Percentiles rank a stretch among this genome's conserved stretches.
These are phyloP conservation scores for Hypholoma fasciculare DNA, from an alignment of 768 basidiomycete species.

Conservation along the genomic window DNA sequence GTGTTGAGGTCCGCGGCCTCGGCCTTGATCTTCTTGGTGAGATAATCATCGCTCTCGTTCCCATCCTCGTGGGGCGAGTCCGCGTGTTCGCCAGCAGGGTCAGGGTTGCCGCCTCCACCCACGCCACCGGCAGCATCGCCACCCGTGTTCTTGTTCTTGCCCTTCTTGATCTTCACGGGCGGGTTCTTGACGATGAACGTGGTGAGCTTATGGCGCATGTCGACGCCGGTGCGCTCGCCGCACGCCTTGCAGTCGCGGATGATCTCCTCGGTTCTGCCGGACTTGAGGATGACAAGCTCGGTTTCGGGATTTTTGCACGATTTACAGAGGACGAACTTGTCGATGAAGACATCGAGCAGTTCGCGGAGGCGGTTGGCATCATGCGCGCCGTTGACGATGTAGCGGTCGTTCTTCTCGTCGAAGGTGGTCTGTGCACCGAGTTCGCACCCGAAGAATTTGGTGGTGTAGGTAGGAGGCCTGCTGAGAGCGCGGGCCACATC, in stretches of 20 bases:
- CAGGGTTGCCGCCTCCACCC: constrained; percentile 43
- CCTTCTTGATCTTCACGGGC: constrained; percentile 83
- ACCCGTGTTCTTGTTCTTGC: constrained; percentile 56
- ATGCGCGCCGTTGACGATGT: constrained; percentile 98
- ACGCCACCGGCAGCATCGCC: constrained; percentile 48
- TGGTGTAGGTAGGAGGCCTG: constrained; percentile 93
- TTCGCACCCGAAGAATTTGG: constrained; percentile 99
- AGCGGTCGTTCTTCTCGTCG: constrained; percentile 95
- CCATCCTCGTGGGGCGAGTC: constrained; percentile 44
- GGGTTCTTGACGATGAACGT: constrained; percentile 99
- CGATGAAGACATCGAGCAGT: constrained; percentile 95
- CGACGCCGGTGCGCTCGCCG: constrained; percentile 86
- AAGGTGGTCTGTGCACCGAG: constrained; percentile 96
- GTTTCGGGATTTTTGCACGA: constrained; percentile 99
- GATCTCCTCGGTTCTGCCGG: constrained; percentile 79
- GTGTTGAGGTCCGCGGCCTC: constrained; percentile 78
- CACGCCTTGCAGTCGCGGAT: constrained; percentile 98
- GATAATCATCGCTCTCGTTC: constrained; percentile 82
- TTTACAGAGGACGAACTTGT: constrained; percentile 96
- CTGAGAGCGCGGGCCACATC: constrained; percentile 95
- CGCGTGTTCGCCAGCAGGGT: constrained; percentile 30
- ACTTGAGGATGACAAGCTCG: constrained; percentile 87
- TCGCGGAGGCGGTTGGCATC: constrained; percentile 90
- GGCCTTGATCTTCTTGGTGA: constrained; percentile 89
- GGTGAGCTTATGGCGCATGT: constrained; percentile 96